A percentile compares a stretch with the other conserved stretches of the same genome.
Conservation (phyloP, 2,329 filamentous ascomycete genomes). For the Apiospora pterosperma region DNA sequence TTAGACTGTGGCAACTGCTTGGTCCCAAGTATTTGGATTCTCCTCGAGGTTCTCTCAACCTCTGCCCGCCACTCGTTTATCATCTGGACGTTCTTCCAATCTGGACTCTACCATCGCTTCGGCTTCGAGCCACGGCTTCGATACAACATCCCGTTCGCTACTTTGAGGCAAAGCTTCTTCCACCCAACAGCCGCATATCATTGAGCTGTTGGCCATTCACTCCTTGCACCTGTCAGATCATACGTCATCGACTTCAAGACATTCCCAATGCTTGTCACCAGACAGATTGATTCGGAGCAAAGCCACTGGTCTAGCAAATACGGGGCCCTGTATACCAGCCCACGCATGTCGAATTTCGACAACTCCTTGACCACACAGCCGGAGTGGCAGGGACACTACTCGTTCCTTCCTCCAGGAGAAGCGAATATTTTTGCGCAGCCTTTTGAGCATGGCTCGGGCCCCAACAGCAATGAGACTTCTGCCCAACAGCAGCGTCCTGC, state of each 20-base stretch:
- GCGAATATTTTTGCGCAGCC: conserved; percentile 41
- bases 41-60: background rate
- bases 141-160: background rate
- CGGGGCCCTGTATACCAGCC: conserved; percentile 42
- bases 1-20: background rate
- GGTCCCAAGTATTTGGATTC: background rate
- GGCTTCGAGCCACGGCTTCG: background rate
- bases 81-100: background rate
- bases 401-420: conserved; percentile 44
- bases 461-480: conserved; percentile 29
- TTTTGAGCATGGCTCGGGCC: conserved; percentile 37
- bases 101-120: background rate
- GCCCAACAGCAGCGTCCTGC: conserved; percentile 32
- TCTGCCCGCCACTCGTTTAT: conserved; percentile 5
- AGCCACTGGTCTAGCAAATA: conserved; percentile 55
- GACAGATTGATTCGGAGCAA: conserved; percentile 50
- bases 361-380: conserved; percentile 49
- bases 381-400: conserved; percentile 55
- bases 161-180: background rate
- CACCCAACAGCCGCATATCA: background rate
- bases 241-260: background rate
- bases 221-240: background rate
- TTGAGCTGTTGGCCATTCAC: background rate
- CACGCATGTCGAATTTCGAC: conserved; percentile 59
- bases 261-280: conserved; percentile 55